Conservation (phyloP, 2,329 filamentous ascomycete species). For the Cordyceps farinosa region DNA sequence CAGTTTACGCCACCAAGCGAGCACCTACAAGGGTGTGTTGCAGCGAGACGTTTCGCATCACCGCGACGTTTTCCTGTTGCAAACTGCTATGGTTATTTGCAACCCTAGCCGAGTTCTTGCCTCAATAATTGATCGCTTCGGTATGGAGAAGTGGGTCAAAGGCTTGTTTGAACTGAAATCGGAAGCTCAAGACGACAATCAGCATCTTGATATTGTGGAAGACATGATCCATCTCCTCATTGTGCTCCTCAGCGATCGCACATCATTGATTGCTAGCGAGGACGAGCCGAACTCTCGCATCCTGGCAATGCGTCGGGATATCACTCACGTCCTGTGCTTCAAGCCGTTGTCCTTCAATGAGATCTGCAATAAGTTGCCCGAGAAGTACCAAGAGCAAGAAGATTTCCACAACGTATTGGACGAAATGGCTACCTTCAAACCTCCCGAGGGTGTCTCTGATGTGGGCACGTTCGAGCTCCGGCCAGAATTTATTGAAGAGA, state of each 20-base stretch:
- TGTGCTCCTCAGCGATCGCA: conserved; percentile 83
- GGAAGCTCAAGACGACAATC: conserved; percentile 75
- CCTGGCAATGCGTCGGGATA: conserved; percentile 77
- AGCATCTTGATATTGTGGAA: conserved; percentile 89
- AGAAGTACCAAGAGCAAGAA: conserved; percentile 84
- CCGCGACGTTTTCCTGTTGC: conserved; percentile 88
- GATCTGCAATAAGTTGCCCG: conserved; percentile 77
- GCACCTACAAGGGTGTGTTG: conserved; percentile 83
- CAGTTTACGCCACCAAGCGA: conserved; percentile 90
- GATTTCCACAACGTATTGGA: conserved; percentile 81
- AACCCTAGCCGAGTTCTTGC: conserved; percentile 79
- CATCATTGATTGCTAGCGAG: conserved; percentile 67
- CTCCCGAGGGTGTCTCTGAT: conserved; percentile 87
- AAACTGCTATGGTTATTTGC: conserved; percentile 85
- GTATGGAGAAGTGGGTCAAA: conserved; percentile 81
- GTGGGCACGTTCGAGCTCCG: conserved; percentile 93
- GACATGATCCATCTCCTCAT: conserved; percentile 95
- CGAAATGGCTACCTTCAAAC: conserved; percentile 82
- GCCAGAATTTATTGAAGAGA: conserved; percentile 76
- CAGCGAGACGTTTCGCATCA: conserved; percentile 92
- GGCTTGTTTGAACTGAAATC: conserved; percentile 72
- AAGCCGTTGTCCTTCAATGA: conserved; percentile 95
- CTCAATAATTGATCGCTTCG: conserved; percentile 87
- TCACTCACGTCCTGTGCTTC: conserved; percentile 92
- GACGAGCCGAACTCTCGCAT: conserved; percentile 63